Evolutionary conservation across 2,329 filamentous ascomycete species (phyloP), one percentile per base, ranked within the genome.

Genomic region (Fusarium austroafricanum): DNA sequence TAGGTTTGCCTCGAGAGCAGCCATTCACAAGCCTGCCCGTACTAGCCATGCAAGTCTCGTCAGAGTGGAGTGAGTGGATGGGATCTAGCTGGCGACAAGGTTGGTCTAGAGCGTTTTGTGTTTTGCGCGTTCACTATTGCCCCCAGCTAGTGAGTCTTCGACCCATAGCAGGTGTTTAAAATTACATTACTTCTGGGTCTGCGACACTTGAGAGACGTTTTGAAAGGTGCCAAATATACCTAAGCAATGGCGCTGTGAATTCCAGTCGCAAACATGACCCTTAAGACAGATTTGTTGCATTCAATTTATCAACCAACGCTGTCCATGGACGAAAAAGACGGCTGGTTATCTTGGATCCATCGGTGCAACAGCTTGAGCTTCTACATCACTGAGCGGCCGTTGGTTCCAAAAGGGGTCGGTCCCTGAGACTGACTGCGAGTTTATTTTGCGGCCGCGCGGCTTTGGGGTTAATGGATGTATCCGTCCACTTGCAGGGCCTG

Each of bases 371-470:
- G 50, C 28, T 43, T 62, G 50, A 42, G 40, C 26, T 49, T 49
- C 43, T 46, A 51, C 45, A 45, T 49, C 29, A 39, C 21, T 47
- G 57, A 49, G 51, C 60, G 59, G 52, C 40, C 37, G 26, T 44
- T 43, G 31, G 39, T 20, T 42, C 43, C 31, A 57, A 50, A 55
- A 33, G 58, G 59, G 60, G 51, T 42, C 45, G 49, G 50, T 56
- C 46, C 59, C 64, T 67, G 59, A 68, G 64, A 65, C 65, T 55
- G 49, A 65, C 65, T 65, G 64, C 38, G 60, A 68, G 65, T 68
- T 61, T 68, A 68, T 68, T 68, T 55, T 68, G 65, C 45, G 65
- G 65, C 60, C 65, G 65, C 65, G 65, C 65, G 65, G 65, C 65
- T 68, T 68, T 52, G 49, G 26, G 61, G 45, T 44, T 58, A 52